Conservation (phyloP, 371 early-diverging fungal genomes). For the Mortierella sp. region DNA sequence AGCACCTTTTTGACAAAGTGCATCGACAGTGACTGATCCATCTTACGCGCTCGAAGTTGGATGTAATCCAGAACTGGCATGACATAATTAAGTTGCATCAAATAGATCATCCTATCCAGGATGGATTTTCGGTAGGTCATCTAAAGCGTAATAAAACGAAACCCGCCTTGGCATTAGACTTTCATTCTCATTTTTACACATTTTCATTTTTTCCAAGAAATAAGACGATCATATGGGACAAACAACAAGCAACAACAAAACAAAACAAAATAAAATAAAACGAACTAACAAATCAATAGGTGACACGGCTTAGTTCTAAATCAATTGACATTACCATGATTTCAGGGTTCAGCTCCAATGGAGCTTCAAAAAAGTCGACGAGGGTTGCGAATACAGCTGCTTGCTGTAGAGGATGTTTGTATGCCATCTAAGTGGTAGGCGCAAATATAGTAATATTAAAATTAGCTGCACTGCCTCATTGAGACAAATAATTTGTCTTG, state of each 20-base stretch:
- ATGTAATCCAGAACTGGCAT: constrained; percentile 71
- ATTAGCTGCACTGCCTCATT: not conserved
- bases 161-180: not conserved
- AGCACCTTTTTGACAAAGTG: constrained; percentile 67
- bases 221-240: not conserved
- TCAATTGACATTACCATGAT: constrained; percentile 58
- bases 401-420: constrained; percentile 73
- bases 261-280: not conserved
- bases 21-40: constrained; percentile 71
- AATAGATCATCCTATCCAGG: constrained; percentile 72
- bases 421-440: constrained; percentile 62
- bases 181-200: not conserved
- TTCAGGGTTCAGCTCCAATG: constrained; percentile 68
- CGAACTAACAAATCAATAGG: not conserved
- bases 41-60: constrained; percentile 57
- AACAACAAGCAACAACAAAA: not conserved
- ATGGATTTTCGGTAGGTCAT: constrained; percentile 72
- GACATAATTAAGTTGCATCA: constrained; percentile 72
- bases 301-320: not conserved
- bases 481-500: too few species aligned
- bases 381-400: constrained; percentile 71
- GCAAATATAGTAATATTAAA: not conserved
- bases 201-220: not conserved
- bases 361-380: constrained; percentile 61
- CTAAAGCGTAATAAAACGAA: constrained; percentile 48